Evolutionary conservation across 192 early-diverging fungal species (phyloP).

Genomic region (Blastocladiella britannica): DNA sequence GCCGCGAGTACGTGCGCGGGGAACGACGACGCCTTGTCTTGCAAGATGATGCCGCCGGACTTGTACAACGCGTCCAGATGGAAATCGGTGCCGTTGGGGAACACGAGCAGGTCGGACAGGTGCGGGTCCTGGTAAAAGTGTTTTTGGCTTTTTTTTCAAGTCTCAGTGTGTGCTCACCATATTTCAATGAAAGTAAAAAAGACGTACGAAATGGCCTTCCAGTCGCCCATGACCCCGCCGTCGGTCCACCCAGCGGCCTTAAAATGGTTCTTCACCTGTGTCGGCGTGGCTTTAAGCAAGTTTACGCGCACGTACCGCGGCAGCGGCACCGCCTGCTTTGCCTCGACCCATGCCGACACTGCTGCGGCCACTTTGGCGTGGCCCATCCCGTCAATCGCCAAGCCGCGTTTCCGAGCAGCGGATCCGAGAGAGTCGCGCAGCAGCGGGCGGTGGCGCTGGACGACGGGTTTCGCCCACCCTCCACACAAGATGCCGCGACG

Average conservation of each 20-base stretch:
- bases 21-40: constrained; percentile 92
- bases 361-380: not conserved
- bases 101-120: constrained; percentile 58
- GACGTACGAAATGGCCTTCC: constrained; percentile 10
- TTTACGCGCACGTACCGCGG: constrained; percentile 84
- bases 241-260: constrained; percentile 30
- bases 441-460: constrained; percentile 41
- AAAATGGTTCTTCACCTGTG: constrained; percentile 42
- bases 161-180: no score
- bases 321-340: constrained; percentile 21
- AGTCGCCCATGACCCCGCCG: constrained; percentile 12
- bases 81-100: constrained; percentile 70
- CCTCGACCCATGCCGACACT: not conserved
- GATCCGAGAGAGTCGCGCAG: constrained; percentile 58
- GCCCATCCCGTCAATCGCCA: constrained; percentile 6
- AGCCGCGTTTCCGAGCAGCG: constrained; percentile 46
- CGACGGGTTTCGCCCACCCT: constrained; percentile 35
- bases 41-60: constrained; percentile 64
- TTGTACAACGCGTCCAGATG: constrained; percentile 58
- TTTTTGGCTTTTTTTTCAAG: no score
- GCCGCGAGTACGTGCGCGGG: constrained; percentile 67
- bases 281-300: constrained; percentile 43
- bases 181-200: no score
- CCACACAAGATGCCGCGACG: constrained; percentile 40
- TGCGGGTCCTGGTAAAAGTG: constrained; percentile 39